Evolutionary conservation across 768 basidiomycete species (phyloP).

Genomic region (Termitomyces sp.): DNA sequence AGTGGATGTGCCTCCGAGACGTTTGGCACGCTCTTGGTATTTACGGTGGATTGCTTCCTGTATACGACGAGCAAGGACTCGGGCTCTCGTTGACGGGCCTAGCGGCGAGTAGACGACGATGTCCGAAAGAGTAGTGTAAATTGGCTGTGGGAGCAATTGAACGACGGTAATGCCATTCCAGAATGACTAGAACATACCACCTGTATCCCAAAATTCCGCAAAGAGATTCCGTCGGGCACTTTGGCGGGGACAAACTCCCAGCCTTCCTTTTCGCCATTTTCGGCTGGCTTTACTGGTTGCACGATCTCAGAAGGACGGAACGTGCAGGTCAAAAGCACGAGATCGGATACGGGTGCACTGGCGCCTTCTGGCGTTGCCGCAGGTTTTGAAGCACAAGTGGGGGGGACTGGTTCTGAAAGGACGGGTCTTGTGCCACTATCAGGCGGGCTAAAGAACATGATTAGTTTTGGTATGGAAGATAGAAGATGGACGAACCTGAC

Average conservation of each 20-base stretch:
- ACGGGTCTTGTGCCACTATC: background rate
- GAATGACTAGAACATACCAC: slow-evolving; percentile 49
- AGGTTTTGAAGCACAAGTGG: slow-evolving; percentile 1
- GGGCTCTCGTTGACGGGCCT: slow-evolving; percentile 50
- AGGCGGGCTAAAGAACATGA: background rate
- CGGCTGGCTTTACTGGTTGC: slow-evolving; percentile 13
- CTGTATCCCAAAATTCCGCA: slow-evolving; percentile 88
- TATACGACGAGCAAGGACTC: slow-evolving; percentile 61
- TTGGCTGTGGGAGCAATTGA: slow-evolving; percentile 43
- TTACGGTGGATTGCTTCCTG: slow-evolving; percentile 57
- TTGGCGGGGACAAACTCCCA: slow-evolving; percentile 67
- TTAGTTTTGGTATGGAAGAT: background rate
- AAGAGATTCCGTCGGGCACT: slow-evolving; percentile 77
- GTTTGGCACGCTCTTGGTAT: slow-evolving; percentile 36
- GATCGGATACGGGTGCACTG: background rate
- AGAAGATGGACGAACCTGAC: background rate
- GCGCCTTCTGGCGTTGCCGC: background rate
- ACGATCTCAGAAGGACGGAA: slow-evolving; percentile 37
- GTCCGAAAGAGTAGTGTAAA: slow-evolving; percentile 86
- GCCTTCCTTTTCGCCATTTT: slow-evolving; percentile 11
- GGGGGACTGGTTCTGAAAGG: background rate
- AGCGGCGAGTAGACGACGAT: slow-evolving; percentile 82
- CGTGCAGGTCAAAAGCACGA: slow-evolving; percentile 33
- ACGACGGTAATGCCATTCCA: background rate
- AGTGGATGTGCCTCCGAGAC: slow-evolving; percentile 2